phyloP scores from a whole-genome alignment of 2,329 filamentous ascomycete species.

The Fusarium sp. region DNA sequence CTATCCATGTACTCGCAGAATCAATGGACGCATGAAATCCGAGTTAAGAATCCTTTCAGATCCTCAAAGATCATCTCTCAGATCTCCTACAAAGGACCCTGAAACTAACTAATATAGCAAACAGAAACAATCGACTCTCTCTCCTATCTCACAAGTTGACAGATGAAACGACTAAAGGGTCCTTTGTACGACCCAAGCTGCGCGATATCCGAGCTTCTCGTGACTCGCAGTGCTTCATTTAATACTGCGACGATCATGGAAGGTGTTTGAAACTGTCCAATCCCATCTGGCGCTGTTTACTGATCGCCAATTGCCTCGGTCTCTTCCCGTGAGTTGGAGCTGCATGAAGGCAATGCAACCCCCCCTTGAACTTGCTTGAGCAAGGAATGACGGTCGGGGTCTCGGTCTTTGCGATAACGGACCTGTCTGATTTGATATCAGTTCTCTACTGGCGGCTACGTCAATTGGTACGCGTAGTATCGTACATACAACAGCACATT shows the following conservation, averaged over 20 bases:
- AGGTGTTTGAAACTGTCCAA: slow-evolving; percentile 28
- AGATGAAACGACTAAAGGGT: slow-evolving; percentile 13
- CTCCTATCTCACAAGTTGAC: neutral
- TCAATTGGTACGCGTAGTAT: neutral
- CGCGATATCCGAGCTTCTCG: slow-evolving; percentile 8
- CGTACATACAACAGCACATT: neutral
- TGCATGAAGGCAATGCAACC: slow-evolving; percentile 22
- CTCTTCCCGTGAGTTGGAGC: slow-evolving; percentile 29
- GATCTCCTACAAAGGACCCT: slow-evolving; percentile 7
- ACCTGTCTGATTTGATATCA: slow-evolving; percentile 35
- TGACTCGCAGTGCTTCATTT: slow-evolving; percentile 27
- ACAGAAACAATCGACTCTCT: neutral
- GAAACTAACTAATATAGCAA: slow-evolving; percentile 5
- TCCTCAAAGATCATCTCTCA: slow-evolving; percentile 6
- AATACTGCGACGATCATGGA: slow-evolving; percentile 21
- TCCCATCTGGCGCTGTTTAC: slow-evolving; percentile 11
- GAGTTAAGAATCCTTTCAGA: slow-evolving; percentile 18
- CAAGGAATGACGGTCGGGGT: slow-evolving; percentile 17
- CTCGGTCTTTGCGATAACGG: slow-evolving; percentile 30
- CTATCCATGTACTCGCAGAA: slow-evolving; percentile 20
- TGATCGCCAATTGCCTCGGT: slow-evolving; percentile 35
- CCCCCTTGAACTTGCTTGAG: slow-evolving; percentile 3
- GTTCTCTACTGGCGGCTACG: slow-evolving; percentile 1
- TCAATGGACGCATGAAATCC: slow-evolving; percentile 12
- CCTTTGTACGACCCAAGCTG: slow-evolving; percentile 5